Evolutionary conservation across 805 yeast genomes (phyloP).

Genomic region (Wickerhamomyces queroliae): DNA sequence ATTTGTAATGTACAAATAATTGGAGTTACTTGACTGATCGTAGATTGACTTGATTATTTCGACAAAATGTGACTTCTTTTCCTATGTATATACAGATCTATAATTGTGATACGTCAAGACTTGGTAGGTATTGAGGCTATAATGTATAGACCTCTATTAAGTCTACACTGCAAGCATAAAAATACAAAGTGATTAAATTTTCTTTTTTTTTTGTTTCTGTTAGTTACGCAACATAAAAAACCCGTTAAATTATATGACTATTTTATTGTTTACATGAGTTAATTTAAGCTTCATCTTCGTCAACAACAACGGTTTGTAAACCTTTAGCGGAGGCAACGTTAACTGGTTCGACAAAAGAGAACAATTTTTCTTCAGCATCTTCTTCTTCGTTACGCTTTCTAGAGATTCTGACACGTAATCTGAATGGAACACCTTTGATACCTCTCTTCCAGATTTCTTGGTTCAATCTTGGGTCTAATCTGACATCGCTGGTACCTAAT

Average conservation of each 20-base stretch:
- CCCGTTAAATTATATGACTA: slow-evolving; percentile 1
- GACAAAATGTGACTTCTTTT: too few species aligned
- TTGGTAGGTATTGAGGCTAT: background rate
- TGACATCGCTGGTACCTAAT: slow-evolving; percentile 99
- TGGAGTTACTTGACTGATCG: too few species aligned
- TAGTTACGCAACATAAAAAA: slow-evolving; percentile 30
- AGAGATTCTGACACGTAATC: slow-evolving; percentile 97
- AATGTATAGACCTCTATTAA: background rate
- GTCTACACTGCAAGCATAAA: background rate
- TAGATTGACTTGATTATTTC: too few species aligned
- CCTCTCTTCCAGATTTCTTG: slow-evolving; percentile 99
- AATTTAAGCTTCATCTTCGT: slow-evolving; percentile 40
- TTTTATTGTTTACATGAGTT: slow-evolving; percentile 2
- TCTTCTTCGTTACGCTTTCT: slow-evolving; percentile 99
- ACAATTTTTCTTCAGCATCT: slow-evolving; percentile 96
- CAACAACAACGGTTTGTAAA: slow-evolving; percentile 95
- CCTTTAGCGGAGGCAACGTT: slow-evolving; percentile 93
- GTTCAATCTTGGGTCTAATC: slow-evolving; percentile 98
- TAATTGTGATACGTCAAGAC: too few species aligned
- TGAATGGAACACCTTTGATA: slow-evolving; percentile 97
- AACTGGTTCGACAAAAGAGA: slow-evolving; percentile 97
- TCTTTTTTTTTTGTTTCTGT: too few species aligned
- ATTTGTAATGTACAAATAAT: too few species aligned
- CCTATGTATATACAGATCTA: too few species aligned
- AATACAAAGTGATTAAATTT: slow-evolving; percentile 2